Conservation (phyloP, 1,284 basidiomycete species). For the Ustilago nuda region DNA sequence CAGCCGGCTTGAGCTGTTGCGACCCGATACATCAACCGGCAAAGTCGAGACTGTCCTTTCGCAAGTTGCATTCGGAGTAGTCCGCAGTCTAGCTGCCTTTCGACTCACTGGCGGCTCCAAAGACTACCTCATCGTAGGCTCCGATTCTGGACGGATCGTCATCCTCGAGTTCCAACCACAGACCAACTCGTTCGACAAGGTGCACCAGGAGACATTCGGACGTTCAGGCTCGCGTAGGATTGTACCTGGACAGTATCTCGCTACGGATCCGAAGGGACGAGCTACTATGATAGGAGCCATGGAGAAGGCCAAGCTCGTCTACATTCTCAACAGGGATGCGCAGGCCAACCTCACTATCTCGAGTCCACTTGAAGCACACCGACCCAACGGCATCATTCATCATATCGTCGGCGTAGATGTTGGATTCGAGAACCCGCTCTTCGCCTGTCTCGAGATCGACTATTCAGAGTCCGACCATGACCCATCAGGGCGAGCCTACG, state of each 20-base stretch:
- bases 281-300: conserved; percentile 67
- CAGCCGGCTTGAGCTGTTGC: conserved; percentile 59
- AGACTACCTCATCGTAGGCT: conserved; percentile 67
- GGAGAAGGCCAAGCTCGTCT: conserved; percentile 68
- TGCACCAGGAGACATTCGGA: conserved; percentile 67
- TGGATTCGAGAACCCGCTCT: conserved; percentile 68
- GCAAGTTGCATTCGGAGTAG: conserved; percentile 62
- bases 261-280: conserved; percentile 67
- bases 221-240: conserved; percentile 65
- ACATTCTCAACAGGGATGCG: conserved; percentile 67
- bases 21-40: conserved; percentile 62
- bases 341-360: conserved; percentile 68
- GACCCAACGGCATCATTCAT: conserved; percentile 62
- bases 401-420: conserved; percentile 67
- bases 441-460: conserved; percentile 67
- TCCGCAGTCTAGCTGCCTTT: conserved; percentile 65
- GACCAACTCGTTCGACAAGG: conserved; percentile 58
- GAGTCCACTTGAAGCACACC: conserved; percentile 67
- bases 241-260: conserved; percentile 67
- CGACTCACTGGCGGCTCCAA: conserved; percentile 61
- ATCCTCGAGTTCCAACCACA: conserved; percentile 64
- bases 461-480: conserved; percentile 67
- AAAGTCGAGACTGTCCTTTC: conserved; percentile 52
- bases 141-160: conserved; percentile 66
- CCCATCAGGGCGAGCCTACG: conserved; percentile 61